Percentiles rank a stretch among this genome's conserved stretches.
These are phyloP conservation scores for Candida frijolesensis DNA, from an alignment of 1,139 yeast species.

Conservation along the genomic window DNA sequence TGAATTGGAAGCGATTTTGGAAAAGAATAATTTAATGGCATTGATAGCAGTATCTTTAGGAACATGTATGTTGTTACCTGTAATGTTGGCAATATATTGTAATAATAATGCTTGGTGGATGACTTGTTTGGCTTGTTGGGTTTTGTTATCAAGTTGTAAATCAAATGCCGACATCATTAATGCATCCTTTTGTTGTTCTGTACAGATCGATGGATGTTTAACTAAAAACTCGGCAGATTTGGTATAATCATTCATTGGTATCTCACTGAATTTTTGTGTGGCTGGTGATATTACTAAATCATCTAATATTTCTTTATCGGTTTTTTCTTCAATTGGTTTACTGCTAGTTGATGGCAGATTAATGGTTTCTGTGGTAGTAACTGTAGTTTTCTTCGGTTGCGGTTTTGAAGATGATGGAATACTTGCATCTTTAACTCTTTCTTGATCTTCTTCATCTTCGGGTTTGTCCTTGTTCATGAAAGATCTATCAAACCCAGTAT, in stretches of 20 bases:
- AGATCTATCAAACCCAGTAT: slow-evolving; percentile 91
- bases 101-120: slow-evolving; percentile 80
- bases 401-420: slow-evolving; percentile 11
- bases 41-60: slow-evolving; percentile 38
- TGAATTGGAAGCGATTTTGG: slow-evolving; percentile 54
- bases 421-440: slow-evolving; percentile 20
- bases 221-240: slow-evolving; percentile 55
- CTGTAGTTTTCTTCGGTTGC: slow-evolving; percentile 13
- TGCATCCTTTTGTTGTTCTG: slow-evolving; percentile 88
- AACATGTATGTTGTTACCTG: slow-evolving; percentile 32
- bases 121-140: slow-evolving; percentile 54
- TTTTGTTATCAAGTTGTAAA: slow-evolving; percentile 65
- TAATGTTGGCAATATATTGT: slow-evolving; percentile 73
- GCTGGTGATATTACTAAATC: slow-evolving; percentile 50
- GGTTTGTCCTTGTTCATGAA: slow-evolving; percentile 63
- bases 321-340: slow-evolving; percentile 15
- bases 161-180: slow-evolving; percentile 93
- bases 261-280: slow-evolving; percentile 65
- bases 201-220: slow-evolving; percentile 68
- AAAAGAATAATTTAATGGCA: slow-evolving; percentile 71
- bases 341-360: slow-evolving; percentile 21
- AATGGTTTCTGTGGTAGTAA: slow-evolving; percentile 33
- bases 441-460: slow-evolving; percentile 19
- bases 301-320: slow-evolving; percentile 32
- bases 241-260: slow-evolving; percentile 50